phyloP scores from a whole-genome alignment of 108 stramenopile species.

The Nitzschia putrida region DNA sequence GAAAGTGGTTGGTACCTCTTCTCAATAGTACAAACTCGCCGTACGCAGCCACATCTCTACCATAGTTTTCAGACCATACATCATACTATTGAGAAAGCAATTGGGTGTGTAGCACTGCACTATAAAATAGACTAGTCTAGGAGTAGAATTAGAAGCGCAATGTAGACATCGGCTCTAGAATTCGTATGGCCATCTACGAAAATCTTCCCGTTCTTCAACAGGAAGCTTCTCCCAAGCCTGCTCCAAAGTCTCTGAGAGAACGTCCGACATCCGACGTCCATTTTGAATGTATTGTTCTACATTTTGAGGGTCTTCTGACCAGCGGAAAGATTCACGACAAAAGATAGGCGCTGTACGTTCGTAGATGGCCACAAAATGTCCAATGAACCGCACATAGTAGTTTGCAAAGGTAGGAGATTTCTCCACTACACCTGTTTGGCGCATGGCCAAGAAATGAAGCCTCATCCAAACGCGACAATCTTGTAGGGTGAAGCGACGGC shows the following conservation, averaged over 20 bases:
- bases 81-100: too few relatives aligned
- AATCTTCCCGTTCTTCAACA: conserved; percentile 41
- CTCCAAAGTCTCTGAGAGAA: conserved; percentile 40
- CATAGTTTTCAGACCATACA: too few relatives aligned
- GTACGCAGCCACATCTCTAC: too few relatives aligned
- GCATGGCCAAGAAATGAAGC: conserved; percentile 71
- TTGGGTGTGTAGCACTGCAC: too few relatives aligned
- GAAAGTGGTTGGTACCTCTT: too few relatives aligned
- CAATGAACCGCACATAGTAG: conserved; percentile 76
- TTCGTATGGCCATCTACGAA: conserved; percentile 51
- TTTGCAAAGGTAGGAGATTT: conserved; percentile 59
- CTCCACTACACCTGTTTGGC: conserved; percentile 46
- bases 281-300: conserved; percentile 47
- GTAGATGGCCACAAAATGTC: conserved; percentile 69
- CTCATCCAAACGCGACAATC: conserved; percentile 80
- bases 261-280: conserved; percentile 57
- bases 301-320: conserved; percentile 57
- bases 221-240: conserved; percentile 41
- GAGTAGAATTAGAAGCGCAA: too few relatives aligned
- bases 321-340: conserved; percentile 64
- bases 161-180: too few relatives aligned
- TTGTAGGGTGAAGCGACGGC: conserved; percentile 63
- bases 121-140: too few relatives aligned
- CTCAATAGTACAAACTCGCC: too few relatives aligned
- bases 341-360: conserved; percentile 58